Evolutionary conservation across 257 asterid species (phyloP), one percentile per base, ranked within the genome.

Genomic region (Nicotiana knightiana): DNA sequence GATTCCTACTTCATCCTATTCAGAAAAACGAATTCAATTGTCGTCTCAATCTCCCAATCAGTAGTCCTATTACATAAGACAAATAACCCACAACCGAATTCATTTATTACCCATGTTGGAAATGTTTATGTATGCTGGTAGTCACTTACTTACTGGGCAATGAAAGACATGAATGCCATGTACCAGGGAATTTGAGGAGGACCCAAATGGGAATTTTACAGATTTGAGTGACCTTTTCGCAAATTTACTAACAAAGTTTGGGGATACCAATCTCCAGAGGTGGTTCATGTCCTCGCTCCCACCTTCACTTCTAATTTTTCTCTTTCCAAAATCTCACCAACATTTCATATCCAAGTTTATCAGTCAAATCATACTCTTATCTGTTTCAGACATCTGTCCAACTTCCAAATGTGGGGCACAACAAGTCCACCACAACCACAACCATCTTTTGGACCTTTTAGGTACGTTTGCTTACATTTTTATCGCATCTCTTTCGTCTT

Each of bases 161-260:
- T 89, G 96, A 88, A 95, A 93, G 85, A 92, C 98, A 55, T 93
- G 98, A 86, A 95, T 87, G 71, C 97, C 99, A 86, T 91, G 99
- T 76, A 89, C 18, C 84, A 93, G 92, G 57, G 94, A 87, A 43
- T 95, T 84, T 79, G 99, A 88, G 86, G 88, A 61, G 87, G 88
- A 61, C 13, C 90, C 90, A 32, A 89, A 91, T 1, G 91, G 78
- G 61, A 86, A 80, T 63, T 84, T 88, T 77, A 86, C 73, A 81
- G 97, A 86, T 79, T 84, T 84, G 81, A 89, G 89, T 76, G 90
- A 83, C 87, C 94, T 88, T 59, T 81, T 89, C 53, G 90, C 85
- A 53, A 84, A 84, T 84, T 82, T 64, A 51, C 61, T 70, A 89
- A 86, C 61, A 57, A 79, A 66, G 68, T 86, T 81, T 57, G 86